Conservation (phyloP, 441 rosid species). For the Populus hybrid region DNA sequence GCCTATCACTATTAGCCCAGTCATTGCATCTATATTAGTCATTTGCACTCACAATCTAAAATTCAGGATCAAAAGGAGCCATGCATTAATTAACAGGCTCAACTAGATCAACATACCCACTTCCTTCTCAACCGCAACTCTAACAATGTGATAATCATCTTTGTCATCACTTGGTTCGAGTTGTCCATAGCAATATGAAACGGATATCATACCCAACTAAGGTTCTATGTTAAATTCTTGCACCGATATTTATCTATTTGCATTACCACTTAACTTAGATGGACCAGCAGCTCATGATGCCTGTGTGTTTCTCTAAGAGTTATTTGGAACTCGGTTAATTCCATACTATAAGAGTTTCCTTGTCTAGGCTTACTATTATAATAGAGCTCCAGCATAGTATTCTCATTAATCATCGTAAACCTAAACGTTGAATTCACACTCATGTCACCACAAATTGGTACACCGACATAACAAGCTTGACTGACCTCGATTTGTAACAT, state of each 20-base stretch:
- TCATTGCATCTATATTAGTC: too few relatives aligned
- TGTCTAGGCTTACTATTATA: not conserved
- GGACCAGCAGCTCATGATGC: too few relatives aligned
- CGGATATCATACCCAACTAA: not conserved
- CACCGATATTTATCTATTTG: not conserved
- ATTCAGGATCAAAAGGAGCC: too few relatives aligned
- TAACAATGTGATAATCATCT: not conserved
- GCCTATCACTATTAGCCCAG: accelerated
- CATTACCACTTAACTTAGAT: not conserved
- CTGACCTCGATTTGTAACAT: not conserved
- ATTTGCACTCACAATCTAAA: not conserved
- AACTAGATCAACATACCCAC: too few relatives aligned
- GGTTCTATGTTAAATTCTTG: not conserved
- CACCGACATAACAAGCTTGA: not conserved
- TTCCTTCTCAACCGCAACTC: too few relatives aligned
- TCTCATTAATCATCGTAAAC: not conserved
- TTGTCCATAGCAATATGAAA: too few relatives aligned
- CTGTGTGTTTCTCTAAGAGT: too few relatives aligned
- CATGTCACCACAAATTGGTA: not conserved
- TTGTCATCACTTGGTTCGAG: not conserved
- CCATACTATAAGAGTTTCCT: too few relatives aligned
- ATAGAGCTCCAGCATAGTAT: not conserved
- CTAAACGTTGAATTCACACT: too few relatives aligned
- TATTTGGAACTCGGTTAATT: too few relatives aligned
- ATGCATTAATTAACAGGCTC: too few relatives aligned